Evolutionary conservation across 441 rosid species (phyloP).

Genomic region (Arabidopsis lyrata): DNA sequence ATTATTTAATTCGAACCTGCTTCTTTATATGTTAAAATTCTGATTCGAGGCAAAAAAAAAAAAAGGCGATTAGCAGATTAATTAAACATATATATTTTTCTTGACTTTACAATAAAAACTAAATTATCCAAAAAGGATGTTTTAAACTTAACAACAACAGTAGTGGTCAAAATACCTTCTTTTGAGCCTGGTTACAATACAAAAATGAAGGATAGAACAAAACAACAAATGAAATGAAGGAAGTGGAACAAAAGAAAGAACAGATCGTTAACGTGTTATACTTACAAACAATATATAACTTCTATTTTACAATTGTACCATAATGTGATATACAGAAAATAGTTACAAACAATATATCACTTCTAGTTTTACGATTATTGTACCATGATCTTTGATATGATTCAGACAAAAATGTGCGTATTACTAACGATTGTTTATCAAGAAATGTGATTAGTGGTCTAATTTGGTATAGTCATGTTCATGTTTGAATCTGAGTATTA

Average conservation of each 20-base stretch:
- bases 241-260: neutral
- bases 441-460: too few species aligned
- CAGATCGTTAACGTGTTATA: too few species aligned
- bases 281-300: too few species aligned
- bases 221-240: too few species aligned
- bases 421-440: too few species aligned
- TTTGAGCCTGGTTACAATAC: neutral
- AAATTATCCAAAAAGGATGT: slow-evolving; percentile 22
- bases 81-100: slow-evolving; percentile 15
- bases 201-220: neutral
- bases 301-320: too few species aligned
- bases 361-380: too few species aligned
- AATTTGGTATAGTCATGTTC: too few species aligned
- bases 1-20: slow-evolving; percentile 29
- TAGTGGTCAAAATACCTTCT: neutral
- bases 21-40: slow-evolving; percentile 35
- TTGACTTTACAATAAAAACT: neutral
- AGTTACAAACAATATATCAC: too few species aligned
- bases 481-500: neutral
- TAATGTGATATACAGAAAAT: too few species aligned
- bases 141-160: neutral
- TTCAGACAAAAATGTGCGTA: too few species aligned
- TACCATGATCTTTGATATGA: too few species aligned
- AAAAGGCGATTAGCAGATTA: slow-evolving; percentile 17
- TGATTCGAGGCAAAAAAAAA: slow-evolving; percentile 20